Evolutionary conservation across 495 filamentous ascomycete genomes (phyloP), one percentile per base, ranked within the genome.

Genomic region (Annulohypoxylon stygium): DNA sequence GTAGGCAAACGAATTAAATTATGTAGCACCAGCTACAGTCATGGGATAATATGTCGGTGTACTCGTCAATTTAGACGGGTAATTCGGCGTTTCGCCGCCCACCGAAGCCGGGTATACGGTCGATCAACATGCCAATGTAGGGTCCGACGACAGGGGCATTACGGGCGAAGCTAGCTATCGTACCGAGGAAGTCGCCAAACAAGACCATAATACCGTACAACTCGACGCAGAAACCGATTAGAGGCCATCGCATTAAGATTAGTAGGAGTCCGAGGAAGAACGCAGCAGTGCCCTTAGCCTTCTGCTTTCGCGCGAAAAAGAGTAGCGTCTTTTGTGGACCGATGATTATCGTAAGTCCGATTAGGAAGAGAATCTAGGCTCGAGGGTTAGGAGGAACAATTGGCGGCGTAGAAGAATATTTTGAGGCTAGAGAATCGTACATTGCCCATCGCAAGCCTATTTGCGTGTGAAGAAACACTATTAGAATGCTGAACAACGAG

Each of bases 171-270:
- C 93, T 88, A 0, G 90, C 91, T 67, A 98, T 93, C 12, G 95
- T 97, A n/a, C 93, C 89, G 43, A 97, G 87, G 81, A 98, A 97
- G 79, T 99, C 96, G 20, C 95, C 95, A 84, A 99, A 99, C 51
- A 99, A 85, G 30, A 97, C 89, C 73, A 97, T 87, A 39, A 98
- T 93, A 30, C 96, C 96, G 81, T 97, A 98, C 7, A 94, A 82
- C 83, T 99, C 96, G 68, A 98, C 89, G 43, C 91, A 66, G 81
- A 99, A 98, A 36, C 96, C 96, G 60, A 93, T 88, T 18, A 98
- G 81, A 1, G 96, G 89, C 93, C 95, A 99, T 45, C 92, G 87
- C 69, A 97, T 75, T 12, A 98, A 84, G 78, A 99, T 98, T 60
- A 98, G 87, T 33, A 89, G 71, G 12, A 99, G 91, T 3, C 96